Percentiles rank a stretch among this genome's conserved stretches.
phyloP scores from a whole-genome alignment of 2,329 filamentous ascomycete genomes.

The Paracamarosporium sp. region DNA sequence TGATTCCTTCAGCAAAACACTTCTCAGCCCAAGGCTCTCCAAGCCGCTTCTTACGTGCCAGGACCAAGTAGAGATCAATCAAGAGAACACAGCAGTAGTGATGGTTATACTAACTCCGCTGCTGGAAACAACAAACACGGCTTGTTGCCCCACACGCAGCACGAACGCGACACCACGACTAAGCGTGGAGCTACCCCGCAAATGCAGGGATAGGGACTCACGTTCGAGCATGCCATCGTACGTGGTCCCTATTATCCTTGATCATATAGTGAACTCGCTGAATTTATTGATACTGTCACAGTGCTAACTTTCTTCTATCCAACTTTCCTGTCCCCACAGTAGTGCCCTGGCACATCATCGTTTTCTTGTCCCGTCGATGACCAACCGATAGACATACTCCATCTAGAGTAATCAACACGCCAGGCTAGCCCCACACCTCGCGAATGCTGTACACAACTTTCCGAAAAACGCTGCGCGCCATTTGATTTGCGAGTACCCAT shows the following conservation, averaged over 20 bases:
- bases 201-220: not conserved
- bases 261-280: no score
- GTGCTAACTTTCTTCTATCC: not conserved
- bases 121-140: no score
- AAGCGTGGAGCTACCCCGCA: constrained; percentile 11
- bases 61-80: no score
- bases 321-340: not conserved
- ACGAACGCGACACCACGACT: not conserved
- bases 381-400: no score
- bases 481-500: no score
- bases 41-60: no score
- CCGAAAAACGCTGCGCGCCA: not conserved
- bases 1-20: no score
- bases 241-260: not conserved
- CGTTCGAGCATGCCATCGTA: not conserved
- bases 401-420: not conserved
- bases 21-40: no score
- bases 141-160: not conserved
- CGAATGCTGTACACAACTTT: not conserved
- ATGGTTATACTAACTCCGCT: no score
- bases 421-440: not conserved
- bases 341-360: not conserved
- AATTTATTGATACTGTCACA: no score
- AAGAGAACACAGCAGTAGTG: no score
- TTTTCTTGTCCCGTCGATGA: not conserved